phyloP scores from a whole-genome alignment of 805 yeast genomes.

The Candida caryicola region DNA sequence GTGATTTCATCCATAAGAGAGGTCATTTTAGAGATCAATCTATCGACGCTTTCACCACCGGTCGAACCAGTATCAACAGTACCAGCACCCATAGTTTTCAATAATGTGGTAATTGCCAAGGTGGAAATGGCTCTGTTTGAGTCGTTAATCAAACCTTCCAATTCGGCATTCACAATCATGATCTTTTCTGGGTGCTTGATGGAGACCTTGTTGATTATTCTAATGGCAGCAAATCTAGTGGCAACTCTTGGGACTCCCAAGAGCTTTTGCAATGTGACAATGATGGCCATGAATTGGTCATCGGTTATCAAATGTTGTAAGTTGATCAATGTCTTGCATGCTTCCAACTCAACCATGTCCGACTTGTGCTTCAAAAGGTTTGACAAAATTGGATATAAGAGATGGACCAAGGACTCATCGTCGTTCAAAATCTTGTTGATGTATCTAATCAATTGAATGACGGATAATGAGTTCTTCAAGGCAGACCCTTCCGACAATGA shows the following conservation, averaged over 20 bases:
- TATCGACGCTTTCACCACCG: slow-evolving; percentile 68
- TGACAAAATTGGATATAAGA: slow-evolving; percentile 62
- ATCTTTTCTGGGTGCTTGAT: slow-evolving; percentile 76
- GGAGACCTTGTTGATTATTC: slow-evolving; percentile 84
- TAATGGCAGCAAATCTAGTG: slow-evolving; percentile 88
- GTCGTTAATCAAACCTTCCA: slow-evolving; percentile 85
- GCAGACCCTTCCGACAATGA: slow-evolving; percentile 60
- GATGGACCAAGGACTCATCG: slow-evolving; percentile 60
- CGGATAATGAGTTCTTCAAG: slow-evolving; percentile 78
- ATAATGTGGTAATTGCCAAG: slow-evolving; percentile 91
- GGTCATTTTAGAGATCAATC: slow-evolving; percentile 82
- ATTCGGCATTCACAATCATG: slow-evolving; percentile 75
- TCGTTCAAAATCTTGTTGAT: slow-evolving; percentile 69
- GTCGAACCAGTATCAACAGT: slow-evolving; percentile 31
- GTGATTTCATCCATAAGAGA: slow-evolving; percentile 89
- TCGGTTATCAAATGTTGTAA: slow-evolving; percentile 53
- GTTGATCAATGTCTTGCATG: slow-evolving; percentile 69
- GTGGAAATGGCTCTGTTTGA: slow-evolving; percentile 90
- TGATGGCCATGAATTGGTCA: slow-evolving; percentile 67
- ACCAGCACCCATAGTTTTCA: slow-evolving; percentile 87
- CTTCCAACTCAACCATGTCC: slow-evolving; percentile 90
- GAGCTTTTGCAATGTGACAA: slow-evolving; percentile 70
- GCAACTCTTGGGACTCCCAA: slow-evolving; percentile 86
- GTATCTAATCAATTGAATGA: slow-evolving; percentile 80
- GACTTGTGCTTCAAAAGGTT: slow-evolving; percentile 75